Conservation (phyloP, 75 land plant genomes). For the Selaginella moellendorffii region DNA sequence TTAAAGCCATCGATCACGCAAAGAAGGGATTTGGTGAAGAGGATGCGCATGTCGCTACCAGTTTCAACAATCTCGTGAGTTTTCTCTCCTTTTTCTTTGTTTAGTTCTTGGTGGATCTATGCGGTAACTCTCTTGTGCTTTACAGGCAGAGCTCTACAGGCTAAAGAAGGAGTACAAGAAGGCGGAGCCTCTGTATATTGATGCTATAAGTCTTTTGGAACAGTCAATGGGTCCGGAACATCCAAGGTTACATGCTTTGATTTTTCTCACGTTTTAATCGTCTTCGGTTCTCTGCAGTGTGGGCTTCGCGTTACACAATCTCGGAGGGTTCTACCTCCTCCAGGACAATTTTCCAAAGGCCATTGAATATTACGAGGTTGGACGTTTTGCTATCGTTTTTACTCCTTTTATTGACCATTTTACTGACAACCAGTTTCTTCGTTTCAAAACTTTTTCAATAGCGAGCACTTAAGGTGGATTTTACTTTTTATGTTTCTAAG, state of each 20-base stretch:
- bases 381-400: not conserved
- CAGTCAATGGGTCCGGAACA: slow-evolving; percentile 56
- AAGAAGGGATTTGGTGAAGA: slow-evolving; percentile 83
- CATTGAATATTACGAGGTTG: slow-evolving; percentile 57
- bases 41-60: slow-evolving; percentile 90
- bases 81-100: slow-evolving; percentile 70
- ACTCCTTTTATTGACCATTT: too few species aligned
- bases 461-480: slow-evolving; percentile 24
- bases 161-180: slow-evolving; percentile 53
- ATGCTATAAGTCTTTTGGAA: slow-evolving; percentile 50
- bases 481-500: slow-evolving; percentile 37
- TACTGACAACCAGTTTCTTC: not conserved
- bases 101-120: slow-evolving; percentile 38
- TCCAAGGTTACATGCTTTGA: slow-evolving; percentile 52
- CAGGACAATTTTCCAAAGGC: slow-evolving; percentile 76
- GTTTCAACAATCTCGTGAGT: slow-evolving; percentile 70
- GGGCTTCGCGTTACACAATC: slow-evolving; percentile 78
- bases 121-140: slow-evolving; percentile 12
- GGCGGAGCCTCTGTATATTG: slow-evolving; percentile 77
- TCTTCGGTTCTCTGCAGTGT: slow-evolving; percentile 32
- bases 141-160: slow-evolving; percentile 79
- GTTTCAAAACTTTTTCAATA: not conserved
- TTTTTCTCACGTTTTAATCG: not conserved
- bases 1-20: slow-evolving; percentile 64
- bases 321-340: slow-evolving; percentile 67